Base-by-base conservation (phyloP, 345 rosid genomes). In the Ailanthus altissimus region DNA sequence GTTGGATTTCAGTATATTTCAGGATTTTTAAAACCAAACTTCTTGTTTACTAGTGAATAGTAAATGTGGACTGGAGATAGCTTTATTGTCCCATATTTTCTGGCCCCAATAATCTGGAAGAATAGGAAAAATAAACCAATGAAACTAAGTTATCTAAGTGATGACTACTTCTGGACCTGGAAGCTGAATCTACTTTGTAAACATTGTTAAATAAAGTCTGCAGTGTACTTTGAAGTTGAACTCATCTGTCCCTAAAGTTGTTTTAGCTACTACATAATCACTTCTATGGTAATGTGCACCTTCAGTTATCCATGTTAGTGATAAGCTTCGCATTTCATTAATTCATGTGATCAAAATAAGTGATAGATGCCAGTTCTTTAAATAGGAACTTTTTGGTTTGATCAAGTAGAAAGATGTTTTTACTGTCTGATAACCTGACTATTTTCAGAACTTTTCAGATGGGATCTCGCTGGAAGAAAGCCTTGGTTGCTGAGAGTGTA, bases 391-490 rank as follows among this genome's bases (percentile, higher is more conserved):
- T 51, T 51, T 51, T 51, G 21, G 21, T n/a, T 51, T 51, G n/a
- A 51, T 51, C 14, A 1, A 18, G 57, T 15, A 51, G 57, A 26
- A 50, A 8, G 36, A 53, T 20, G 14, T 4, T 8, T 9, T 12
- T 6, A 40, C 23, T 18, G 32, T 3, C 8, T 23, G 68, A 25
- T 28, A 51, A 21, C 63, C 46, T 67, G 28, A 68, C 67, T 36
- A 32, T 63, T 54, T 36, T 57, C 45, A 11, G 26, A 56, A 6
- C 59, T 21, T 62, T 57, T 70, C 65, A 89, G 97, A 94, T 94
- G 98, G 98, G 98, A 74, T 93, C 98, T 7, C 86, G 82, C 56
- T 90, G 84, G 51, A 95, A 89, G 84, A 95, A 93, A 83, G 91
- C 97, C 15, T 76, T 93, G 75, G 97, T 93, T 49, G 83, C 97